phyloP scores from a whole-genome alignment of 208 protist species.

The Trypanosoma boissoni region DNA sequence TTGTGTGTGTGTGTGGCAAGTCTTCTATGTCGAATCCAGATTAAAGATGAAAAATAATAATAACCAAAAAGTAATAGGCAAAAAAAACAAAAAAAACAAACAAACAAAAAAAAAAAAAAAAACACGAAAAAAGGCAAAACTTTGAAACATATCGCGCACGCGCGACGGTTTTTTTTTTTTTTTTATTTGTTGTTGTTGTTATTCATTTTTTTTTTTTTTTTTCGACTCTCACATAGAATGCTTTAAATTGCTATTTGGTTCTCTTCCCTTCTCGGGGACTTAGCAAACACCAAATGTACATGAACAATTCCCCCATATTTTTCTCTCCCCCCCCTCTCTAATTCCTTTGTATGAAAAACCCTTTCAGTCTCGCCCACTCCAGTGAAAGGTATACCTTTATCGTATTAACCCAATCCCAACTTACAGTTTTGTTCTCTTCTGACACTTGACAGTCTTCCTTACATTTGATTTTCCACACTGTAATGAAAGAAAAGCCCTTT shows the following conservation, averaged over 20 bases:
- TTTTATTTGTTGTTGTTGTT: neutral
- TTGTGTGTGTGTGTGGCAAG: too few relatives aligned
- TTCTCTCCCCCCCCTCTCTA: neutral
- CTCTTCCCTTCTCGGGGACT: neutral
- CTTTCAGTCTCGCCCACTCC: too few relatives aligned
- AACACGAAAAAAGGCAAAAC: slow-evolving; percentile 5
- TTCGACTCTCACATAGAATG: neutral
- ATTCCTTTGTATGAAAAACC: too few relatives aligned
- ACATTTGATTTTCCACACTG: too few relatives aligned
- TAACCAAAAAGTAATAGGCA: slow-evolving; percentile 8
- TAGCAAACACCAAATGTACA: neutral
- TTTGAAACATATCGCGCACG: neutral
- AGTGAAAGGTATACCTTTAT: too few relatives aligned
- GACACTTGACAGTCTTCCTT: too few relatives aligned
- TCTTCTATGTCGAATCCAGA: too few relatives aligned
- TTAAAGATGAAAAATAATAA: neutral
- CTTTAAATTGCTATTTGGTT: neutral
- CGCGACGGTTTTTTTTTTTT: neutral
- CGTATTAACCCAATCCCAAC: too few relatives aligned
- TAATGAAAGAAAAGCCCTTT: neutral
- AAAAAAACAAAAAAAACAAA: slow-evolving; percentile 18
- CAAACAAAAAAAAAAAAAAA: slow-evolving; percentile 19
- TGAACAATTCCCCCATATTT: neutral
- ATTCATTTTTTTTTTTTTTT: neutral
- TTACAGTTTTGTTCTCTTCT: too few relatives aligned